Percentiles rank a stretch among this genome's conserved stretches.
These are phyloP conservation scores for Apiospora rasikravindrae DNA, from an alignment of 2,329 filamentous ascomycete species.

Conservation along the genomic window DNA sequence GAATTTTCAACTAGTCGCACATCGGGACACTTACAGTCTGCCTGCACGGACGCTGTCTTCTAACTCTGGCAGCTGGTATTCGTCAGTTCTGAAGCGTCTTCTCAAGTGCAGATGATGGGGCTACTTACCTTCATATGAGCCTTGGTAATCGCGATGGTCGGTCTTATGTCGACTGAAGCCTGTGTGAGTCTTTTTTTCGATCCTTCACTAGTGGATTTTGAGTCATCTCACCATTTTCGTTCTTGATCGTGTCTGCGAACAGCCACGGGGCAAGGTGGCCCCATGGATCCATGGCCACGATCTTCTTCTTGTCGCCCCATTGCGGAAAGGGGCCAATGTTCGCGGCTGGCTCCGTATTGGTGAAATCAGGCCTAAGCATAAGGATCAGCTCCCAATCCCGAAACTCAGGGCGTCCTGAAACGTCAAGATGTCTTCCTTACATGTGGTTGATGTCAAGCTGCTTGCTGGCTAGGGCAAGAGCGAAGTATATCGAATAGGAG, in stretches of 20 bases:
- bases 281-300: constrained; percentile 95
- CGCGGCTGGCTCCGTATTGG: constrained; percentile 90
- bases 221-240: constrained; percentile 64
- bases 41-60: constrained; percentile 85
- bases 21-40: constrained; percentile 59
- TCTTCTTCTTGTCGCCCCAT: constrained; percentile 91
- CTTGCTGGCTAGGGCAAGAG: constrained; percentile 88
- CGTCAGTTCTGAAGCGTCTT: constrained; percentile 22
- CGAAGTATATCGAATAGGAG: constrained; percentile 95
- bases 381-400: neutral
- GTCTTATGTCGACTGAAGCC: constrained; percentile 74
- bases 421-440: constrained; percentile 40
- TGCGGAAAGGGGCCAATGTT: constrained; percentile 87
- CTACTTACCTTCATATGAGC: constrained; percentile 80
- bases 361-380: constrained; percentile 59
- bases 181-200: neutral
- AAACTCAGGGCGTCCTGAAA: neutral
- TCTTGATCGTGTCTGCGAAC: constrained; percentile 78
- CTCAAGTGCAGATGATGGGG: neutral
- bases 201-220: constrained; percentile 1
- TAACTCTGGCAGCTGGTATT: constrained; percentile 76
- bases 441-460: constrained; percentile 83
- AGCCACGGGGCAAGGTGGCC: constrained; percentile 87
- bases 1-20: neutral
- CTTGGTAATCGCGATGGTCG: constrained; percentile 89